Evolutionary conservation across 768 basidiomycete genomes (phyloP), one percentile per base, ranked within the genome.

Genomic region (Lentinula guzmanii): DNA sequence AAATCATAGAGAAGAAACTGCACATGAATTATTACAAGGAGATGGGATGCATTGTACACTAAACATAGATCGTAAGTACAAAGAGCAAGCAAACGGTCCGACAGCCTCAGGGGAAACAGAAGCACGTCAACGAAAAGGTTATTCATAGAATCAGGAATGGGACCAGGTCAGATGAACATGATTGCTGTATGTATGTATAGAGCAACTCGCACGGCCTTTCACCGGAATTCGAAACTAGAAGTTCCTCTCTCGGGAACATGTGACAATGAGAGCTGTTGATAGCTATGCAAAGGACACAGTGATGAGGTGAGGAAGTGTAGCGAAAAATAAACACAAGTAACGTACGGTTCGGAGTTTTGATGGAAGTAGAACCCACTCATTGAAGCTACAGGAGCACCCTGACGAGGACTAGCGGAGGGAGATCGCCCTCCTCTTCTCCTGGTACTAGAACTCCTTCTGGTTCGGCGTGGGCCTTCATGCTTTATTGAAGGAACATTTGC

Each of bases 351-450:
- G 60, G 91, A 94, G 71, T 93, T 90, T 79, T 89, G 88, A 73
- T 95, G 93, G 75, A 91, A 95, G 74, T 95, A 96, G 76, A 92
- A 95, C 41, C 94, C 91, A 65, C 83, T 89, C 90, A 93, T 92
- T 31, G 85, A 86, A 4, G 90, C 91, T 53, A 82, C 78, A 6
- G 84, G 77, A 5, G 79, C 75, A 51, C 76, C 71, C 60, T 76
- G 70, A 61, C 75, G 74, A 50, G 82, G 80, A 41, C 79, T 76
- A n/a, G 79, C 66, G 4, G 82, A 80, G 15, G 82, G 73, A 15
- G 82, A 79, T 21, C 83, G 79, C 52, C 21, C 53, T 5, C 75
- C 71, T 16, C 70, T 69, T 64, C 74, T 71, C 61, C 79, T 77
- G 50, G 76, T 71, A 60, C 79, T 84, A 46, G 83, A 82, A 68